Base-by-base conservation (phyloP, 495 filamentous ascomycete genomes). In the Annulohypoxylon bovei region DNA sequence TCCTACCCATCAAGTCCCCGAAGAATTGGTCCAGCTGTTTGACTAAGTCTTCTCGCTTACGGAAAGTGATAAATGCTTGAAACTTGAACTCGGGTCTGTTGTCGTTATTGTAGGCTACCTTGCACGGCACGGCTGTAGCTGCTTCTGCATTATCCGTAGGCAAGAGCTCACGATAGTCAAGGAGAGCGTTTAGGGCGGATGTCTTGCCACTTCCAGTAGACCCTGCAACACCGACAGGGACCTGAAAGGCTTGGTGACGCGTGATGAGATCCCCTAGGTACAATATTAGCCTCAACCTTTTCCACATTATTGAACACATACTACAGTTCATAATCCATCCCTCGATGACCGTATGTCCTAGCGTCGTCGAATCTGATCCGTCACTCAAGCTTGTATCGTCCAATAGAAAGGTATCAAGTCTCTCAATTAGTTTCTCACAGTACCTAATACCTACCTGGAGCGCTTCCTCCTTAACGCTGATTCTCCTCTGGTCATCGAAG, bases 141-240 rank as follows among this genome's bases (percentile, higher is more conserved):
- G 52, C 52, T 2, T 3, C 52, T 4, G 30, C 27, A 37, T 55
- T 55, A 18, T 55, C 25, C 0, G 52, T 55, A 9, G 52, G 52
- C 11, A 33, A 35, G 7, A 55, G 30, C 25, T 55, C 52, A 55
- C 25, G 8, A 27, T n/a, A 55, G 4, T 7, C 30, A 1, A 55
- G 27, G 12, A 55, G 30, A 1, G 52, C 52, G 9, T 55, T 55
- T 11, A 55, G 16, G 3, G 30, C 52, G 11, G 52, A 55, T 7
- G 52, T 55, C 5, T 55, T 55, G 1, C 52, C 52, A 16, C 52
- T 55, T n/a, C 52, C 52, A 30, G 52, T 55, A 16, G 52, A 7
- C 0, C 52, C 52, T 1, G 52, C 52, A n/a, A 55, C 30, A 5
- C 52, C 52, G 16, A 55, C 30, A 37, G 14, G n/a, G 16, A 55